These are phyloP conservation scores for Citrus unshiu DNA, from an alignment of 345 rosid species.

Conservation along the genomic window DNA sequence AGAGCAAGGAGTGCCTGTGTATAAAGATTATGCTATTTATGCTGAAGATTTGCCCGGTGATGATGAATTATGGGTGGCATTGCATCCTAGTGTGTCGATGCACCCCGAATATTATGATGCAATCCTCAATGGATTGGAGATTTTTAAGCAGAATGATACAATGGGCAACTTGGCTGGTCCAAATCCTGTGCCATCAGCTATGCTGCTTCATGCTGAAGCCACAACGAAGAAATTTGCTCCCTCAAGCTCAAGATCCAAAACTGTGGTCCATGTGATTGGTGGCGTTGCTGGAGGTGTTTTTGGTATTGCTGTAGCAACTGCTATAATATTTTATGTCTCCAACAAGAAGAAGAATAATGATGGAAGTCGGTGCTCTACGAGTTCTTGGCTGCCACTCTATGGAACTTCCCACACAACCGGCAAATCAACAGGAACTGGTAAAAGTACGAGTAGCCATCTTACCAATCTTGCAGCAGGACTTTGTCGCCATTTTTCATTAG, in stretches of 20 bases:
- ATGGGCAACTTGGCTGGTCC: constrained; percentile 43
- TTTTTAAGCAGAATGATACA: constrained; percentile 48
- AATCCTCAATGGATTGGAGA: constrained; percentile 51
- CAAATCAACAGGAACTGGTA: constrained; percentile 36
- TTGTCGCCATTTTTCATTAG: constrained; percentile 51
- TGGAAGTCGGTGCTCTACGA: not conserved
- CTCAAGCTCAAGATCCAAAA: constrained; percentile 9
- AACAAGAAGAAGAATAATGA: constrained; percentile 17
- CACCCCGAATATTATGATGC: constrained; percentile 41
- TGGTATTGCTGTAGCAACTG: constrained; percentile 31
- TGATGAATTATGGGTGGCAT: constrained; percentile 34
- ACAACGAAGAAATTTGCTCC: constrained; percentile 9
- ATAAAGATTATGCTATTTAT: constrained; percentile 45
- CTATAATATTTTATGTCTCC: constrained; percentile 12
- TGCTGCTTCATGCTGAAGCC: constrained; percentile 30
- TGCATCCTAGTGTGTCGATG: constrained; percentile 36
- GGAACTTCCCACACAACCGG: constrained; percentile 29
- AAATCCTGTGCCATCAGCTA: constrained; percentile 40
- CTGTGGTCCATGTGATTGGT: constrained; percentile 14
- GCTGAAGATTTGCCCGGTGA: constrained; percentile 23
- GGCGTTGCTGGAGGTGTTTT: constrained; percentile 41
- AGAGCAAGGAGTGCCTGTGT: constrained; percentile 32
- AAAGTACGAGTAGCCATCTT: constrained; percentile 29
- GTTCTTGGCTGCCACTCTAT: constrained; percentile 38
- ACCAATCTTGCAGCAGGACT: constrained; percentile 51